These are phyloP conservation scores for Chenopodium suecicum DNA, from an alignment of 148 eudicot species.

Conservation along the genomic window DNA sequence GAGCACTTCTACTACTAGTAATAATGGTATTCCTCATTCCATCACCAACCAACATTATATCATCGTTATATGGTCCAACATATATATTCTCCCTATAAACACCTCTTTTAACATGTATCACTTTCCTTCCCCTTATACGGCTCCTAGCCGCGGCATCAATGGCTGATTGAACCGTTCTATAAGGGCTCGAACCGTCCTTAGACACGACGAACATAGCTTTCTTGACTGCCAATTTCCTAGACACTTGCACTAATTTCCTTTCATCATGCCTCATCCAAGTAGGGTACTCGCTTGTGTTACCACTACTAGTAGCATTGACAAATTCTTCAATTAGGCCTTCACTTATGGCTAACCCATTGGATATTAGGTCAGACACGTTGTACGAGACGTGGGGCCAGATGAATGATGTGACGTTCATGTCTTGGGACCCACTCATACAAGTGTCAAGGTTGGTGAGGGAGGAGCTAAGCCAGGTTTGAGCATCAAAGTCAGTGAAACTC, in stretches of 20 bases:
- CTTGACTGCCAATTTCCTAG: slow-evolving; percentile 20
- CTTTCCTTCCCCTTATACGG: slow-evolving; percentile 31
- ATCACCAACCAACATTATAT: slow-evolving; percentile 67
- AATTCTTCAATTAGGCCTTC: slow-evolving; percentile 20
- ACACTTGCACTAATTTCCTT: slow-evolving; percentile 20
- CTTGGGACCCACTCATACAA: slow-evolving; percentile 35
- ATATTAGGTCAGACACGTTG: slow-evolving; percentile 45
- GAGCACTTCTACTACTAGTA: slow-evolving; percentile 53
- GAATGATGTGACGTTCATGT: slow-evolving; percentile 36
- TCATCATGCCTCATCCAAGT: slow-evolving; percentile 35
- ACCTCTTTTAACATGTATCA: slow-evolving; percentile 42
- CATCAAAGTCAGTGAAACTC: slow-evolving; percentile 32
- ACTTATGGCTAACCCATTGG: slow-evolving; percentile 40
- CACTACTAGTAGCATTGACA: neutral
- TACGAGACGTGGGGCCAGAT: slow-evolving; percentile 37
- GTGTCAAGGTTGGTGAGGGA: slow-evolving; percentile 46
- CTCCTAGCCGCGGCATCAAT: slow-evolving; percentile 43
- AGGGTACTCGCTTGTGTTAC: slow-evolving; percentile 23
- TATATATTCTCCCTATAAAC: slow-evolving; percentile 45
- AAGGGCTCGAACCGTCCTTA: slow-evolving; percentile 34
- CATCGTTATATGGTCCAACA: slow-evolving; percentile 37
- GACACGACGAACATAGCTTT: slow-evolving; percentile 43
- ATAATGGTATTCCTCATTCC: slow-evolving; percentile 56
- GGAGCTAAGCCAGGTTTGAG: slow-evolving; percentile 48
- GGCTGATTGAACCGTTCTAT: slow-evolving; percentile 44